Evolutionary conservation across 768 basidiomycete species (phyloP).

Genomic region (Candolleomyces aberdarensis): DNA sequence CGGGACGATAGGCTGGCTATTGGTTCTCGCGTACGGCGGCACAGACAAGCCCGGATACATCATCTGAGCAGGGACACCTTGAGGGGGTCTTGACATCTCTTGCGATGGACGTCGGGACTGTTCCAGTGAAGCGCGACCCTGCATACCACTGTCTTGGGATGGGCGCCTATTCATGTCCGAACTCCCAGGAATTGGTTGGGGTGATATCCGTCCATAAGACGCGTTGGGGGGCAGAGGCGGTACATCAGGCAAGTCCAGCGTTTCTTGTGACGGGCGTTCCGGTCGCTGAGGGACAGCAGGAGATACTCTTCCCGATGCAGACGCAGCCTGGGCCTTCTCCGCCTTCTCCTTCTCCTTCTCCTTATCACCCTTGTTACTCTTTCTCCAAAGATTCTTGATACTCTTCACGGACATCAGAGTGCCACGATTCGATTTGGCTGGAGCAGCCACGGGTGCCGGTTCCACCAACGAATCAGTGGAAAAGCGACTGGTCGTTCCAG

Average conservation of each 20-base stretch:
- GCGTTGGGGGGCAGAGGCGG: slow-evolving; percentile 19
- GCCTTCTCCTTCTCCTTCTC: slow-evolving; percentile 18
- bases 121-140: neutral
- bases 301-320: slow-evolving; percentile 26
- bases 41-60: slow-evolving; percentile 1
- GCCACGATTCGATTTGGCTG: slow-evolving; percentile 39
- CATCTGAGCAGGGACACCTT: slow-evolving; percentile 2
- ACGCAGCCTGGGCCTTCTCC: slow-evolving; percentile 7
- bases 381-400: slow-evolving; percentile 77
- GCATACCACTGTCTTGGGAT: neutral
- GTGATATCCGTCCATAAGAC: slow-evolving; percentile 23
- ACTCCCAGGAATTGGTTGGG: slow-evolving; percentile 12
- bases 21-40: slow-evolving; percentile 8
- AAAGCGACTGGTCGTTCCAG: slow-evolving; percentile 59
- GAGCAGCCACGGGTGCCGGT: slow-evolving; percentile 15
- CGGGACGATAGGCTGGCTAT: slow-evolving; percentile 35
- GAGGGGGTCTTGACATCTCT: slow-evolving; percentile 4
- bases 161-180: slow-evolving; percentile 2
- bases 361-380: slow-evolving; percentile 54
- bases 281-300: slow-evolving; percentile 34
- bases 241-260: slow-evolving; percentile 33
- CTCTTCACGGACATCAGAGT: slow-evolving; percentile 72
- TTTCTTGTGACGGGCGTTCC: slow-evolving; percentile 36
- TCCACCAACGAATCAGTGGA: slow-evolving; percentile 65
- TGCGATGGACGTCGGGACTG: neutral